Evolutionary conservation across 2,329 filamentous ascomycete species (phyloP).

Genomic region (Phialocephala sp.): DNA sequence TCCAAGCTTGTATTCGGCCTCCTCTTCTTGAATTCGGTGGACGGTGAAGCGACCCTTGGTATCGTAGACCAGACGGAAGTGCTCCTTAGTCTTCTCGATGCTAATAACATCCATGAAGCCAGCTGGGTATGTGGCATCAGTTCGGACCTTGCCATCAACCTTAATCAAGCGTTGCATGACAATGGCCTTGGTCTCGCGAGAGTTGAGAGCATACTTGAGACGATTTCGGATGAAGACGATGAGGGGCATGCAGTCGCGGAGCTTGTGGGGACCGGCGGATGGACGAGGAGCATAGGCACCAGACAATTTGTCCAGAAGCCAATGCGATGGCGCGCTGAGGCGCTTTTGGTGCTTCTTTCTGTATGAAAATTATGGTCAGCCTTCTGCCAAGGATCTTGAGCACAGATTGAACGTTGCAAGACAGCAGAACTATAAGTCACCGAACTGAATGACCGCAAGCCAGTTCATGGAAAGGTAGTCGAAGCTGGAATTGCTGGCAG

Average conservation of each 20-base stretch:
- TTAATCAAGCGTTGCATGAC: conserved; percentile 99
- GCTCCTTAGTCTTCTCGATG: conserved; percentile 99
- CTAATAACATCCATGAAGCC: conserved; percentile 99
- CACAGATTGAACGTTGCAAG: background rate
- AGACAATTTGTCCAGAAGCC: conserved; percentile 99
- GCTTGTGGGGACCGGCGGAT: conserved; percentile 94
- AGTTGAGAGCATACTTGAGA: conserved; percentile 99
- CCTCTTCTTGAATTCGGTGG: conserved; percentile 97
- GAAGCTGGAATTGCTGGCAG: conserved; percentile 6
- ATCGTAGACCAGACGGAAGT: conserved; percentile 99
- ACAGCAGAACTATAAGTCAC: background rate
- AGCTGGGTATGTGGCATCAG: conserved; percentile 94
- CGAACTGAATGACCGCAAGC: background rate
- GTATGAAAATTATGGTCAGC: conserved; percentile 40
- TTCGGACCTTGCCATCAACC: conserved; percentile 99
- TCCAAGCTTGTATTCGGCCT: conserved; percentile 99
- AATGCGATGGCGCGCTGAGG: conserved; percentile 98
- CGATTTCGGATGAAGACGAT: conserved; percentile 98
- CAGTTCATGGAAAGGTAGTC: background rate
- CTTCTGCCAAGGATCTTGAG: background rate
- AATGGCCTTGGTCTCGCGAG: conserved; percentile 96
- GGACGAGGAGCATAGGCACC: conserved; percentile 79
- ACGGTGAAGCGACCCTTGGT: conserved; percentile 99
- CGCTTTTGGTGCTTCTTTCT: conserved; percentile 99
- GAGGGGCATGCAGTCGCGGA: conserved; percentile 97